phyloP scores from a whole-genome alignment of 2,329 filamentous ascomycete genomes.

The Xylariaceae sp. region DNA sequence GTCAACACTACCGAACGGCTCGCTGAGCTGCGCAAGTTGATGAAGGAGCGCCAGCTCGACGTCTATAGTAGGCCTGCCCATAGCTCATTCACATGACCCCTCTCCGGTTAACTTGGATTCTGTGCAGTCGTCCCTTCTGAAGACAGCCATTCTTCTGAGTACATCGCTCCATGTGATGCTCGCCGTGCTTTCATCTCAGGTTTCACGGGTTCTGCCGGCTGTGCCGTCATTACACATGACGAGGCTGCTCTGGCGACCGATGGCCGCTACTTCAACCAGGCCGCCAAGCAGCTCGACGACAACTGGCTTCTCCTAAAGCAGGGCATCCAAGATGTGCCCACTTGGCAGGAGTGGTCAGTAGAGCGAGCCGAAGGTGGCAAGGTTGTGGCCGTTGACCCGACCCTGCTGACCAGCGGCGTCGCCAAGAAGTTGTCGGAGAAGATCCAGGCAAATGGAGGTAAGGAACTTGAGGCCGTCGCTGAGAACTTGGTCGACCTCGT shows the following conservation, averaged over 20 bases:
- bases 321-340: conserved; percentile 86
- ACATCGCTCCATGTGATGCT: conserved; percentile 92
- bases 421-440: conserved; percentile 72
- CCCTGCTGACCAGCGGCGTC: conserved; percentile 65
- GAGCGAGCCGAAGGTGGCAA: conserved; percentile 84
- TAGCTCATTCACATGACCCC: conserved; percentile 15
- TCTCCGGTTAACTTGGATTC: conserved; percentile 21
- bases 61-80: conserved; percentile 68
- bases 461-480: conserved; percentile 66
- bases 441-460: conserved; percentile 79
- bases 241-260: conserved; percentile 91
- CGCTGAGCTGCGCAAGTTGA: conserved; percentile 70
- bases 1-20: conserved; percentile 77
- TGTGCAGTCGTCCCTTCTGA: conserved; percentile 83
- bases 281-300: conserved; percentile 77
- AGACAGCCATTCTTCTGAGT: conserved; percentile 96
- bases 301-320: conserved; percentile 94
- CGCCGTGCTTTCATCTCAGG: conserved; percentile 88
- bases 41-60: conserved; percentile 82
- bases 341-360: conserved; percentile 94
- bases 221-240: conserved; percentile 77
- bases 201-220: conserved; percentile 92
- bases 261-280: conserved; percentile 97
- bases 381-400: conserved; percentile 83
- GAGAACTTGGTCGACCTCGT: conserved; percentile 85